phyloP scores from a whole-genome alignment of 1,284 basidiomycete genomes.

The Marasmius sp. region DNA sequence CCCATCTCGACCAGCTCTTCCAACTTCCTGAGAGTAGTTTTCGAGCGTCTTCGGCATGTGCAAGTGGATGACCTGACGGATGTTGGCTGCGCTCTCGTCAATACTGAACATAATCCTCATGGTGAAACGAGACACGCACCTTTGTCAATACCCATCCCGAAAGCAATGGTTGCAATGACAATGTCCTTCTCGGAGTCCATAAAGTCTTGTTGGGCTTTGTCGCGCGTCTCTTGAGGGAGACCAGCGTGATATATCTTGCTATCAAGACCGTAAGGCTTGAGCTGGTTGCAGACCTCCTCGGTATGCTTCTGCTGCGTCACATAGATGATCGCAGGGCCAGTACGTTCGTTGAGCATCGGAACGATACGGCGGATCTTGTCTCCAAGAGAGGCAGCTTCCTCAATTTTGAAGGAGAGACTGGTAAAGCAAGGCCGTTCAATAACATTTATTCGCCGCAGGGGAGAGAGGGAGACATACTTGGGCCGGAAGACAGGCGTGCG shows the following conservation, averaged over 20 bases:
- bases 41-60: slow-evolving; percentile 69
- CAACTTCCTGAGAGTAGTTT: slow-evolving; percentile 73
- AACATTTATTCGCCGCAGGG: neutral
- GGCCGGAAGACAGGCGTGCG: slow-evolving; percentile 40
- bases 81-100: neutral
- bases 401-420: slow-evolving; percentile 62
- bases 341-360: slow-evolving; percentile 51
- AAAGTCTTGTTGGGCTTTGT: slow-evolving; percentile 60
- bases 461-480: slow-evolving; percentile 28
- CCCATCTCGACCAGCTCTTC: slow-evolving; percentile 75
- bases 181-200: slow-evolving; percentile 63
- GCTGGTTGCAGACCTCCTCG: slow-evolving; percentile 56
- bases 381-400: slow-evolving; percentile 39
- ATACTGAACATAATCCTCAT: neutral
- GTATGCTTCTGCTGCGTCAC: slow-evolving; percentile 66
- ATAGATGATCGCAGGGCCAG: slow-evolving; percentile 63
- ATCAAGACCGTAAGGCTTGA: slow-evolving; percentile 44
- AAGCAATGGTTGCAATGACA: slow-evolving; percentile 70
- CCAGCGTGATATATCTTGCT: slow-evolving; percentile 70
- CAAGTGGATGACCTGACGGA: slow-evolving; percentile 63
- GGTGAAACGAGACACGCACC: slow-evolving; percentile 10
- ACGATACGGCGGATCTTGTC: slow-evolving; percentile 39
- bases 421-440: neutral
- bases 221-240: slow-evolving; percentile 54
- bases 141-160: slow-evolving; percentile 54